Base-by-base conservation (phyloP, 305 asterid species). In the Fraxinus latifolia region DNA sequence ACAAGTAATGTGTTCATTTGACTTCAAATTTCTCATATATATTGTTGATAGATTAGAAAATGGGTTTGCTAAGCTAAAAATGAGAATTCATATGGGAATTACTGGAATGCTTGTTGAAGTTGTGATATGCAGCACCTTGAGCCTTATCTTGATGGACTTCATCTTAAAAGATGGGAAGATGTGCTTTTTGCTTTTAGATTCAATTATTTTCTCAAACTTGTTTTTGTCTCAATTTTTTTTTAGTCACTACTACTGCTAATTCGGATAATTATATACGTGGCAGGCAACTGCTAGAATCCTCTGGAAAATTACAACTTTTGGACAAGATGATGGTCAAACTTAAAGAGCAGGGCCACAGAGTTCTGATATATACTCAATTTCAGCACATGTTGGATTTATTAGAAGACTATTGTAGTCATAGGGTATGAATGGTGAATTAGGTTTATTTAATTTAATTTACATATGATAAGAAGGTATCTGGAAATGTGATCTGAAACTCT, bases 301-400 rank as follows among this genome's bases (percentile, higher is more conserved):
- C 99, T 71, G 99, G 98, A 29, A 96, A 96, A 83, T 85, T 96
- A 81, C 98, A 94, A 60, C 97, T 96, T 80, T 87, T 96, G 89
- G 98, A 94, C 87, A 94, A 94, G 91, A 94, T 96, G 99, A 93
- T 96, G 98, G 78, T 93, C 77, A 93, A 88, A 82, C 98, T 96
- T 37, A 94, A 88, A 86, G 96, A 96, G 87, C 94, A 93, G 88
- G 98, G 99, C 67, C 99, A 96, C 87, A 90, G 99, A 86, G 98
- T 96, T 87, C 82, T 96, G 79, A 88, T 96, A 76, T 96, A 94
- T 89, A 81, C 99, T 32, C 99, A 96, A 83, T 94, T 96, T 89
- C 98, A 93, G 92, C 97, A 92, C 80, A 92, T 96, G 98, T 85
- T 96, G 89, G 99, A 96, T 82, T 83, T 96, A 79, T 85, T 96